A percentile compares a stretch with the other conserved stretches of the same genome.
phyloP scores from a whole-genome alignment of 148 eudicot species.

The Rhododendron henanense region DNA sequence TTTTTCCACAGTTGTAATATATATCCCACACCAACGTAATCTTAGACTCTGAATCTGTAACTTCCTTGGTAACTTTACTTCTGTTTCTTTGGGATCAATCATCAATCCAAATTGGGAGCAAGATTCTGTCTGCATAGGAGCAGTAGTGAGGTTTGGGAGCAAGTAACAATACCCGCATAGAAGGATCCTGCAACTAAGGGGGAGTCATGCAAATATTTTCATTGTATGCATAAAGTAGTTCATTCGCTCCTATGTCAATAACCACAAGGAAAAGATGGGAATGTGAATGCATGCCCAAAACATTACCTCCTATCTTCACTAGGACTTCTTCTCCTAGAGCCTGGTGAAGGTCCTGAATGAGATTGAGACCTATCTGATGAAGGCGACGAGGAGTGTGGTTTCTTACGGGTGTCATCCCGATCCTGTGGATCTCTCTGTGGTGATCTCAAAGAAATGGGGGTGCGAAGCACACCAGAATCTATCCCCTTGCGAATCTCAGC shows the following conservation, averaged over 20 bases:
- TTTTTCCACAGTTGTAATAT: not conserved
- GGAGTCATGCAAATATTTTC: not conserved
- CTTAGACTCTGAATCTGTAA: not conserved
- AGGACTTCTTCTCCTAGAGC: conserved; percentile 28
- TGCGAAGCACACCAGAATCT: conserved; percentile 28
- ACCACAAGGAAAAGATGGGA: conserved; percentile 2
- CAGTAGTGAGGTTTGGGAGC: not conserved
- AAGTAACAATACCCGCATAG: not conserved
- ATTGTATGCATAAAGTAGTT: not conserved
- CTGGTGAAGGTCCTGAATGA: conserved; percentile 28
- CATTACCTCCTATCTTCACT: conserved; percentile 45
- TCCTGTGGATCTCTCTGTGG: conserved; percentile 57
- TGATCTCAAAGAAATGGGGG: conserved; percentile 51
- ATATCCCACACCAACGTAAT: not conserved
- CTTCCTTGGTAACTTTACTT: not conserved
- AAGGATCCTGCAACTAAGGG: not conserved
- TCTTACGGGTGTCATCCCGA: conserved; percentile 26
- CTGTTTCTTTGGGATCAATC: not conserved
- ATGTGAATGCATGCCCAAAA: not conserved
- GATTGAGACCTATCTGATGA: conserved; percentile 39
- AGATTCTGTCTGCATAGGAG: not conserved
- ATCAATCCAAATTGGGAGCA: not conserved
- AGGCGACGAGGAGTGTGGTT: conserved; percentile 41
- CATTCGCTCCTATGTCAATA: conserved; percentile 1
- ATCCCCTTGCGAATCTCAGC: conserved; percentile 21